Evolutionary conservation across 2,329 filamentous ascomycete genomes (phyloP), one percentile per base, ranked within the genome.

Genomic region (Coniella vitis): DNA sequence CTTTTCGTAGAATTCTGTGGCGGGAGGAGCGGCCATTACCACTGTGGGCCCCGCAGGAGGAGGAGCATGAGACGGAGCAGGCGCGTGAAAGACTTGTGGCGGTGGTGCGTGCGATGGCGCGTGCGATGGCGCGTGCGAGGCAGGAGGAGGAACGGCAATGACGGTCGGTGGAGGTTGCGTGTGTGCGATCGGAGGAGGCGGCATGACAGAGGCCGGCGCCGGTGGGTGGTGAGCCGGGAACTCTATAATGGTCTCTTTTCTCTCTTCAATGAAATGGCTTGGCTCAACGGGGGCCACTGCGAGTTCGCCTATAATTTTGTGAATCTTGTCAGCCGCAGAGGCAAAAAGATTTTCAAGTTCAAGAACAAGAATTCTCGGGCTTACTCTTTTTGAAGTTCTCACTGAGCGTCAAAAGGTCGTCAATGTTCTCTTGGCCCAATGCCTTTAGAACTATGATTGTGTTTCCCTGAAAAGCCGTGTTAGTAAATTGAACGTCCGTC

Each of bases 381-480:
- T 60, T 59, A 79, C 76, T 72, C 61, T 78, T 76, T 61, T 77
- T 83, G 67, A 88, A 90, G 29, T 85, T 81, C 60, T 90, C 86
- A 65, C 88, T 94, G 43, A 90, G 73, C 59, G 81, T 84, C 58
- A 96, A 86, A 38, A 96, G 75, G 60, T 94, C 86, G 58, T 96
- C 90, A 55, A 96, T 96, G 58, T 95, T 89, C 16, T 91, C 82
- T 58, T 94, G 90, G 14, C 88, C 87, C 4, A 97, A 75, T 9
- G 91, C 90, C 61, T 87, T 85, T 57, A 86, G 81, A 31, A 97
- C 82, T 45, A 95, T 79, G 58, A 93, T 81, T 19, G 85, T 86
- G 57, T 86, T 84, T 35, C 86, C 88, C 87, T 93, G 56, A 81
- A 55, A 32, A 31, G 9, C n/a, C 48, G 45, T 58, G 55, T 77